phyloP scores from a whole-genome alignment of 2,329 filamentous ascomycete species.

The Teratosphaeria viscida region DNA sequence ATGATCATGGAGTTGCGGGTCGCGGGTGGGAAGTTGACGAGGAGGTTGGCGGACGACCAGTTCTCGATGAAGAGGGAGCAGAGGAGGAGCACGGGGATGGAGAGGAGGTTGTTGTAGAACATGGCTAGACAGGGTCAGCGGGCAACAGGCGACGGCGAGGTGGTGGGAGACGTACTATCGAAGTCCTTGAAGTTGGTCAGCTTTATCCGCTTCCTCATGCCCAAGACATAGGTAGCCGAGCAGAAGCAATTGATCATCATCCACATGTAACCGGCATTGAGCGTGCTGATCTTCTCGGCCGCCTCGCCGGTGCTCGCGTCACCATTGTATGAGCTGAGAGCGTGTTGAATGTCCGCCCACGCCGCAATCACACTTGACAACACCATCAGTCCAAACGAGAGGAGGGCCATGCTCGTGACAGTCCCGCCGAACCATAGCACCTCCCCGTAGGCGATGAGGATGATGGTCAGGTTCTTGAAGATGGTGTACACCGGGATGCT shows the following conservation, averaged over 20 bases:
- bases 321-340: slow-evolving; percentile 49
- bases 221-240: slow-evolving; percentile 77
- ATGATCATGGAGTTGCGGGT: slow-evolving; percentile 68
- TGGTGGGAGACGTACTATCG: slow-evolving; percentile 40
- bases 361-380: slow-evolving; percentile 87
- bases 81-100: slow-evolving; percentile 79
- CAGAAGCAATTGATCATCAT: slow-evolving; percentile 96
- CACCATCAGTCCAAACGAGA: slow-evolving; percentile 95
- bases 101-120: slow-evolving; percentile 99
- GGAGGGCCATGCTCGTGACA: slow-evolving; percentile 74
- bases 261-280: slow-evolving; percentile 95
- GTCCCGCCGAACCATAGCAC: slow-evolving; percentile 96
- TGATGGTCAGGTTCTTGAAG: slow-evolving; percentile 99
- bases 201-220: slow-evolving; percentile 98
- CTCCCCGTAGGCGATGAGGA: slow-evolving; percentile 95
- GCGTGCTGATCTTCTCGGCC: slow-evolving; percentile 67
- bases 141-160: not conserved
- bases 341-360: slow-evolving; percentile 92
- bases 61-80: slow-evolving; percentile 78
- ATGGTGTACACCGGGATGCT: slow-evolving; percentile 98
- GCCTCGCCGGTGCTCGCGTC: slow-evolving; percentile 38
- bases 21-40: slow-evolving; percentile 77
- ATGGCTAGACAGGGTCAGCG: slow-evolving; percentile 54
- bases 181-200: slow-evolving; percentile 99
- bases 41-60: slow-evolving; percentile 78